These are phyloP conservation scores for Deinandra increscens DNA, from an alignment of 129 eudicot species.

Conservation along the genomic window DNA sequence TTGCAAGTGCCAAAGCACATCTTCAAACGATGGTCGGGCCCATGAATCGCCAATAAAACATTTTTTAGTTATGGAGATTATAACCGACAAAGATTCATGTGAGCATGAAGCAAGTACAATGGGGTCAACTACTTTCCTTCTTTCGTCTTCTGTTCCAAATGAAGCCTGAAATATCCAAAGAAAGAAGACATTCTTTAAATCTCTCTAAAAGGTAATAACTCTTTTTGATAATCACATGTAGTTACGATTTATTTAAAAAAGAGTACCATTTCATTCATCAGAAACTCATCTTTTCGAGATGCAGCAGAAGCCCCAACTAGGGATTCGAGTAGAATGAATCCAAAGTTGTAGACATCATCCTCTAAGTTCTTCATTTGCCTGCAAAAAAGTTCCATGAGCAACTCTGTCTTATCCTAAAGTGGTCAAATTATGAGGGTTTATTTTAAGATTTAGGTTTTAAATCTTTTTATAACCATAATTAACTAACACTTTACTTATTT, in stretches of 20 bases:
- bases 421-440: neutral
- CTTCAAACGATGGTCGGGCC: slow-evolving; percentile 66
- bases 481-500: neutral
- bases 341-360: slow-evolving; percentile 70
- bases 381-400: slow-evolving; percentile 20
- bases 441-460: neutral
- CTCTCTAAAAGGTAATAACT: neutral
- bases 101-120: slow-evolving; percentile 49
- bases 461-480: neutral
- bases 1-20: slow-evolving; percentile 70
- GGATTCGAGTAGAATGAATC: slow-evolving; percentile 57
- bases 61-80: slow-evolving; percentile 54
- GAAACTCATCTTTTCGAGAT: slow-evolving; percentile 45
- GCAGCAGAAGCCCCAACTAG: slow-evolving; percentile 50
- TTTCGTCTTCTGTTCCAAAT: slow-evolving; percentile 42
- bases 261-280: slow-evolving; percentile 53
- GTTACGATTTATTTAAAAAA: neutral
- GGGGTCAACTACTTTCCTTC: slow-evolving; percentile 53
- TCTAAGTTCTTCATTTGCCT: slow-evolving; percentile 65
- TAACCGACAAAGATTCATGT: slow-evolving; percentile 52
- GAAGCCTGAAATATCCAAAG: slow-evolving; percentile 37
- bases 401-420: neutral
- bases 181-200: neutral
- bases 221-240: neutral
- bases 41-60: slow-evolving; percentile 51